Conservation (phyloP, 257 asterid species). For the Solanum neorickii region DNA sequence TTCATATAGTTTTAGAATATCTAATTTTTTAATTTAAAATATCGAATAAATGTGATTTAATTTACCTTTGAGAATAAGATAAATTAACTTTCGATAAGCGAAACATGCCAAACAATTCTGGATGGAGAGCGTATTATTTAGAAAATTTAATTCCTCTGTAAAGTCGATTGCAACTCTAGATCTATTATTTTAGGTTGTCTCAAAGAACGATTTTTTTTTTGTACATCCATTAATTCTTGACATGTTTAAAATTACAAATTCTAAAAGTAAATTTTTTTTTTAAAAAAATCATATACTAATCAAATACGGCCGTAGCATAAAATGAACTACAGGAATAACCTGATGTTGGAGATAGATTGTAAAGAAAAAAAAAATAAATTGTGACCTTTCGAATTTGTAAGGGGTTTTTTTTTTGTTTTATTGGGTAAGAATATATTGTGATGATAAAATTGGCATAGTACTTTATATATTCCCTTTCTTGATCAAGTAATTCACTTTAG, state of each 20-base stretch:
- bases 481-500: not conserved
- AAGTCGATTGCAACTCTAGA: not conserved
- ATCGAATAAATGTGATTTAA: too few species aligned
- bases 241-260: not conserved
- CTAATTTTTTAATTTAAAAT: too few species aligned
- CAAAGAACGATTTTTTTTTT: not conserved
- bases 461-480: not conserved
- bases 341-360: not conserved
- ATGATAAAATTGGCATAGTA: not conserved
- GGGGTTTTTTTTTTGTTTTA: too few species aligned
- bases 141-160: not conserved
- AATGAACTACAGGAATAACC: not conserved
- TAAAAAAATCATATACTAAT: too few species aligned
- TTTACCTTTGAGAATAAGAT: too few species aligned
- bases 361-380: not conserved
- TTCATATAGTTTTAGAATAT: too few species aligned
- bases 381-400: not conserved
- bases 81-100: too few species aligned
- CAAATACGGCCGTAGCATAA: too few species aligned
- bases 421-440: not conserved
- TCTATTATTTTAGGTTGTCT: not conserved
- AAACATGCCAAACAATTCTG: too few species aligned
- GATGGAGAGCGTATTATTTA: fast-evolving
- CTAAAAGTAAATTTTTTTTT: not conserved
- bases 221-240: not conserved